These are phyloP conservation scores for Porogramme epimiltina DNA, from an alignment of 1,284 basidiomycete species.

Conservation along the genomic window DNA sequence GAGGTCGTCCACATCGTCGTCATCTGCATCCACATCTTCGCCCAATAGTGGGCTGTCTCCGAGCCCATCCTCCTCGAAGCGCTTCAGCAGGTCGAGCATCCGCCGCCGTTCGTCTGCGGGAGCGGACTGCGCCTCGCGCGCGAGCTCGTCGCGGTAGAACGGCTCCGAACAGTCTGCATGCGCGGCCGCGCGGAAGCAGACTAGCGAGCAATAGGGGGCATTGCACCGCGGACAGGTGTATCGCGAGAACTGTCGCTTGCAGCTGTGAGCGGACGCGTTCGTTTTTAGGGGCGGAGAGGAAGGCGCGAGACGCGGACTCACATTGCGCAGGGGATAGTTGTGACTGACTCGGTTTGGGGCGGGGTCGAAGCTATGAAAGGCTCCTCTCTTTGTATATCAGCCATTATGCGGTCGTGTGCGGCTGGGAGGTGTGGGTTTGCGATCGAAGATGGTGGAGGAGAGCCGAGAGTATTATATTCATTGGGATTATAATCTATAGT, in stretches of 20 bases:
- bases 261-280: slow-evolving; percentile 46
- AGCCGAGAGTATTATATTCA: too few relatives aligned
- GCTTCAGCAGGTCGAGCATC: slow-evolving; percentile 71
- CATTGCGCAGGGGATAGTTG: slow-evolving; percentile 39
- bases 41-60: slow-evolving; percentile 36
- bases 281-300: not conserved
- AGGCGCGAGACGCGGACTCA: slow-evolving; percentile 20
- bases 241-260: slow-evolving; percentile 70
- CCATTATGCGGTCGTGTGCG: too few relatives aligned
- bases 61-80: slow-evolving; percentile 64
- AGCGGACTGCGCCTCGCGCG: slow-evolving; percentile 55
- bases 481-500: too few relatives aligned
- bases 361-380: slow-evolving; percentile 16
- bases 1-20: slow-evolving; percentile 45
- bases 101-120: slow-evolving; percentile 55
- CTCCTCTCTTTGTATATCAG: not conserved
- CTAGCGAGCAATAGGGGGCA: slow-evolving; percentile 74
- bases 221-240: slow-evolving; percentile 85
- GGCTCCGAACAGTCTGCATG: slow-evolving; percentile 75
- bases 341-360: slow-evolving; percentile 15
- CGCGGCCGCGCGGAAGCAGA: slow-evolving; percentile 76
- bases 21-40: slow-evolving; percentile 42
- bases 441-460: too few relatives aligned
- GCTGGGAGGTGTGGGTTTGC: too few relatives aligned
- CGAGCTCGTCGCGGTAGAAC: slow-evolving; percentile 75